Evolutionary conservation across 2,329 filamentous ascomycete genomes (phyloP), one percentile per base, ranked within the genome.

Genomic region (Colletotrichum sp.): DNA sequence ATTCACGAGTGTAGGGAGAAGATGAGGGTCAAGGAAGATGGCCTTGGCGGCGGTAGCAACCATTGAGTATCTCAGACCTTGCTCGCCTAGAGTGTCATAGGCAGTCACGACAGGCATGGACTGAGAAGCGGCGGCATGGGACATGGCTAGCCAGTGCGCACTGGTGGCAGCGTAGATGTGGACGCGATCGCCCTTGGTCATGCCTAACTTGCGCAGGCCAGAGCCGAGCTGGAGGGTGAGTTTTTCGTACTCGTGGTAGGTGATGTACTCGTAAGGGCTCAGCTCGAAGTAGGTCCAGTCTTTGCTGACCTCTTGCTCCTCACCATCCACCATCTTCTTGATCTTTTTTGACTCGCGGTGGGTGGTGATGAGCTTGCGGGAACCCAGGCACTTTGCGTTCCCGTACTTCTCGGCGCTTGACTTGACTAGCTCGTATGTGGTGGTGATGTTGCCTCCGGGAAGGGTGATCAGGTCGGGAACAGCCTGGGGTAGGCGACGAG

Each of bases 261-360:
- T 94, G 82, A 94, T 89, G 88, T 94, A 98, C 77, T 92, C 90
- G 88, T 96, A 98, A 68, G 88, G 89, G 83, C 94, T 94, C 80
- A 96, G 92, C 88, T 98, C 95, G 83, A 95, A 97, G 86, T 94
- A 98, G 72, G 93, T 94, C 95, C 95, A 98, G 82, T 95, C 90
- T 92, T 98, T 98, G 84, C 96, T 94, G 32, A 96, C 91, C 85
- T 96, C 91, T 81, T 91, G 87, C 88, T 96, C 94, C 81, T 93
- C 90, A 78, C 95, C 95, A 83, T 97, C 94, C 60, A 98, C 88
- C 74, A 96, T 90, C 90, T 96, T 97, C 91, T 96, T 97, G 84
- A 98, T 88, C 89, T 95, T 96, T 89, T 96, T 98, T 81, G 92
- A 94, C 87, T 98, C 95, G 80, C 93, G 90, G 84, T 97, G 95